Evolutionary conservation across 768 basidiomycete genomes (phyloP), one percentile per base, ranked within the genome.

Genomic region (Chiua virens): DNA sequence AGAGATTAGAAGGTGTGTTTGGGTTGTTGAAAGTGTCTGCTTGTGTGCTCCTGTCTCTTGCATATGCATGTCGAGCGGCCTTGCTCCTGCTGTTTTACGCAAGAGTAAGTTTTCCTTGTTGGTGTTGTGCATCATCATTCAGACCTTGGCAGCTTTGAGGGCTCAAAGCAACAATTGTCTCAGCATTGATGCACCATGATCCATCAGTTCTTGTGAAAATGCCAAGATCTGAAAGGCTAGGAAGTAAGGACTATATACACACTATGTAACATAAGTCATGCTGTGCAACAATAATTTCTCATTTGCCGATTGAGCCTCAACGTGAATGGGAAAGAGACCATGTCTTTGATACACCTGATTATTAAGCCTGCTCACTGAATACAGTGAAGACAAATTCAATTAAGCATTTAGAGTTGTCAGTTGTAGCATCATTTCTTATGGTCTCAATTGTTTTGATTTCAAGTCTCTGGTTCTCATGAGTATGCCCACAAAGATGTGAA

Each of bases 261-360:
- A 53, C 6, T 57, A 52, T 52, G 42, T 36, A 38, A 56, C 50
- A 62, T 65, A 65, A 50, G 52, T 62, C 56, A 63, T 50, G n/a
- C n/a, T n/a, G n/a, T n/a, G n/a, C n/a, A 48, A 63, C 52, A 48
- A 44, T 50, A 48, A 32, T n/a, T n/a, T n/a, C n/a, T n/a, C n/a
- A n/a, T n/a, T n/a, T n/a, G n/a, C n/a, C n/a, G n/a, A n/a, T n/a
- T n/a, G n/a, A n/a, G n/a, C n/a, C n/a, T n/a, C n/a, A n/a, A n/a
- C n/a, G n/a, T n/a, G n/a, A n/a, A n/a, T n/a, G n/a, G n/a, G n/a
- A n/a, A n/a, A n/a, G n/a, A n/a, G n/a, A n/a, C n/a, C n/a, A n/a
- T n/a, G n/a, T n/a, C n/a, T n/a, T n/a, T n/a, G n/a, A n/a, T n/a
- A n/a, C n/a, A n/a, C n/a, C n/a, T n/a, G n/a, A n/a, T n/a, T n/a